Base-by-base conservation (phyloP, 345 rosid species). In the Populus davidiana region DNA sequence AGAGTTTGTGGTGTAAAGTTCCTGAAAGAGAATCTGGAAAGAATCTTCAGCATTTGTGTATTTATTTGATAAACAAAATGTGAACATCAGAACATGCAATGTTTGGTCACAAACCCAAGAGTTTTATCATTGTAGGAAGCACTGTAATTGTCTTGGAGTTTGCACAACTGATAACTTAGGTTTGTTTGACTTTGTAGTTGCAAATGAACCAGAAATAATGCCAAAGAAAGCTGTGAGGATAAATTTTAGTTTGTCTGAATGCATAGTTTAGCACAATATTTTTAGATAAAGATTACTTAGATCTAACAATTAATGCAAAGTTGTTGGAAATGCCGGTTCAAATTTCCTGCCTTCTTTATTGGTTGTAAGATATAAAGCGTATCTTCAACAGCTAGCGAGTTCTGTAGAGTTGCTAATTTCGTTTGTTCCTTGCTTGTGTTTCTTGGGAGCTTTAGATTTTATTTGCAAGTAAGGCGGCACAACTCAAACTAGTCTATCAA, bases 61-160 rank as follows among this genome's bases (percentile, higher is more conserved):
- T 56, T n/a, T 56, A 56, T 56, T 56, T 56, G 29, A 56, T 3
- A n/a, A 25, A 56, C 63, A 56, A 10, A 56, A 56, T 56, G 63
- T n/a, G 27, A 47, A 13, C 16, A 10, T n/a, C 63, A 56, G 29
- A 56, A 56, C 29, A n/a, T 56, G 29, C 29, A 56, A 6, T 56
- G 63, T 56, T 56, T 56, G 63, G 63, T n/a, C 63, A 56, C 63
- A 56, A n/a, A 56, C 63, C 63, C 63, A 56, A 56, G 63, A 56
- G 23, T 12, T 47, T 44, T 47, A 47, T 25, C 8, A 56, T 56
- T 56, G 4, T 29, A n/a, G 14, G 29, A 56, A 56, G 63, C 4
- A 12, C 11, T n/a, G 63, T n/a, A 1, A n/a, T n/a, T n/a, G 63
- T 4, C 69, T 5, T 65, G 25, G 64, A 59, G 36, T 65, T 20